Conservation (phyloP, 2,329 filamentous ascomycete genomes). For the Hypoxylon sp. region DNA sequence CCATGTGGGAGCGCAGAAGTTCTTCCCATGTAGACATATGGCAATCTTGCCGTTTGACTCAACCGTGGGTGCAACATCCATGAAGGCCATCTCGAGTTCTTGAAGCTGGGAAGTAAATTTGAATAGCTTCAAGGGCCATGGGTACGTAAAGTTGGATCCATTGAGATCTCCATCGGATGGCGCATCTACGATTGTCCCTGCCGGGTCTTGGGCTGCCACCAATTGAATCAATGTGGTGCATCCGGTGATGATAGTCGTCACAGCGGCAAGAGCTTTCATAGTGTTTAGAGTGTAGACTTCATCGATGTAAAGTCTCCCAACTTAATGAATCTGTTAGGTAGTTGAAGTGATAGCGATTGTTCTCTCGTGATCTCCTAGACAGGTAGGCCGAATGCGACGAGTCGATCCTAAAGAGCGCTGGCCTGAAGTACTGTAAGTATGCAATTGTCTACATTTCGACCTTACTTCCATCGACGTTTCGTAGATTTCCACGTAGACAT, state of each 20-base stretch:
- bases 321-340: too few species aligned
- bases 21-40: constrained; percentile 63
- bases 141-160: constrained; percentile 62
- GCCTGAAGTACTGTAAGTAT: too few species aligned
- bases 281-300: neutral
- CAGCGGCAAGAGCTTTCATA: constrained; percentile 34
- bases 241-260: constrained; percentile 27
- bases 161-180: constrained; percentile 54
- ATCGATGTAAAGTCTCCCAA: too few species aligned
- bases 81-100: constrained; percentile 63
- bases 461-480: too few species aligned
- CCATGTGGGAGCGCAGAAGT: constrained; percentile 65
- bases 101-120: constrained; percentile 57
- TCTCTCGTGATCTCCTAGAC: too few species aligned
- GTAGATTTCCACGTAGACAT: too few species aligned
- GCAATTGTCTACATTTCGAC: too few species aligned
- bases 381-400: too few species aligned
- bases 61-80: constrained; percentile 56
- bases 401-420: too few species aligned
- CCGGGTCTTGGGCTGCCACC: constrained; percentile 27
- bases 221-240: constrained; percentile 18
- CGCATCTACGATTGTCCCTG: constrained; percentile 46
- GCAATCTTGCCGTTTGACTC: constrained; percentile 52
- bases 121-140: constrained; percentile 59
- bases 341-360: too few species aligned